These are phyloP conservation scores for Barnettozyma vustinii DNA, from an alignment of 805 yeast species.

Conservation along the genomic window DNA sequence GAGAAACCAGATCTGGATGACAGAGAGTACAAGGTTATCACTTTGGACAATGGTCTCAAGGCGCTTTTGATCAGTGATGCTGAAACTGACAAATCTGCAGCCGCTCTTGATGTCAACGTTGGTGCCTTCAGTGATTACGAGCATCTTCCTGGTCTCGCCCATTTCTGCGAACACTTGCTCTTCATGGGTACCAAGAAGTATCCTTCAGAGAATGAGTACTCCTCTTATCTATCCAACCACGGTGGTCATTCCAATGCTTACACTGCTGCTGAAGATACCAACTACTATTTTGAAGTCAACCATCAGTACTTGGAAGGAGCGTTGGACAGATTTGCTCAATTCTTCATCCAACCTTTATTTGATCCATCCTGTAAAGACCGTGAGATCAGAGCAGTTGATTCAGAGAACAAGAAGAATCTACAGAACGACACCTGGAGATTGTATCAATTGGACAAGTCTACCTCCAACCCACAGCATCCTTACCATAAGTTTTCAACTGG, in stretches of 20 bases:
- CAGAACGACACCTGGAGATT: constrained; percentile 89
- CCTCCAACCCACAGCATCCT: constrained; percentile 74
- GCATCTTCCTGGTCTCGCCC: constrained; percentile 68
- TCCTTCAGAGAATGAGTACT: constrained; percentile 74
- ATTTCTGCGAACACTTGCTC: constrained; percentile 66
- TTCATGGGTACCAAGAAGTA: constrained; percentile 80
- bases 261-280: constrained; percentile 84
- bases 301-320: constrained; percentile 79
- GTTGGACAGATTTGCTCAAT: constrained; percentile 87
- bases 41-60: constrained; percentile 50
- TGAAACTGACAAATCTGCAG: constrained; percentile 69
- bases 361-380: constrained; percentile 72
- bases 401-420: constrained; percentile 90
- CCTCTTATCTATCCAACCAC: constrained; percentile 71
- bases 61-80: constrained; percentile 66
- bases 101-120: constrained; percentile 71
- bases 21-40: constrained; percentile 63
- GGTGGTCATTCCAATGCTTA: constrained; percentile 91
- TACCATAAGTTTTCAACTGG: constrained; percentile 89
- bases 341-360: constrained; percentile 83
- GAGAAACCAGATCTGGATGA: constrained; percentile 56
- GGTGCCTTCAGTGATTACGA: constrained; percentile 71
- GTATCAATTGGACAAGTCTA: constrained; percentile 74
- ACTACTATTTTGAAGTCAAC: constrained; percentile 82
- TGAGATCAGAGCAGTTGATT: constrained; percentile 91